Evolutionary conservation across 2,329 filamentous ascomycete species (phyloP).

Genomic region (Fusarium bactridioides): DNA sequence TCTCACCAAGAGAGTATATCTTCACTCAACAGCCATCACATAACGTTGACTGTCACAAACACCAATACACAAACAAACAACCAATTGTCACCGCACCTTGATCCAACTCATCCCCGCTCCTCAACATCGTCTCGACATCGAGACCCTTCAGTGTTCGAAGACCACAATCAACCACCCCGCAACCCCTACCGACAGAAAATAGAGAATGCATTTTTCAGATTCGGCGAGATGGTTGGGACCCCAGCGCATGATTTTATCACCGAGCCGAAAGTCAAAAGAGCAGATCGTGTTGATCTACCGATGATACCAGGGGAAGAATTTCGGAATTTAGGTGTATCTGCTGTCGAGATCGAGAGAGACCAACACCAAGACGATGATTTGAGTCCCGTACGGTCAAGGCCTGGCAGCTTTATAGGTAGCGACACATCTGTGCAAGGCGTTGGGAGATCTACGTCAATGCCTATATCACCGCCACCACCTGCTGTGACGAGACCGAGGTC

Average conservation of each 20-base stretch:
- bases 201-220: constrained; percentile 51
- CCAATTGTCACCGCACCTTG: not conserved
- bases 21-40: not conserved
- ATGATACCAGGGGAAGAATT: constrained; percentile 10
- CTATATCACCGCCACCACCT: not conserved
- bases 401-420: constrained; percentile 1
- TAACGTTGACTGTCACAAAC: not conserved
- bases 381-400: not conserved
- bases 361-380: not conserved
- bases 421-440: not conserved
- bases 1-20: not conserved
- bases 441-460: not conserved
- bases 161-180: constrained; percentile 27
- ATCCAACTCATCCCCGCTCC: not conserved
- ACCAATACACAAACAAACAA: not conserved
- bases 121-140: not conserved
- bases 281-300: constrained; percentile 1
- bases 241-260: constrained; percentile 52
- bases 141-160: not conserved
- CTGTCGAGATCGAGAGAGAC: not conserved
- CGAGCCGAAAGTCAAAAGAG: not conserved
- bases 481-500: not conserved
- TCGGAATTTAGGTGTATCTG: not conserved
- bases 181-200: constrained; percentile 50
- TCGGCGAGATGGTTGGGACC: constrained; percentile 57